A percentile compares a stretch with the other conserved stretches of the same genome.
Conservation (phyloP, 495 filamentous ascomycete species). For the Penicillium diatomitis region DNA sequence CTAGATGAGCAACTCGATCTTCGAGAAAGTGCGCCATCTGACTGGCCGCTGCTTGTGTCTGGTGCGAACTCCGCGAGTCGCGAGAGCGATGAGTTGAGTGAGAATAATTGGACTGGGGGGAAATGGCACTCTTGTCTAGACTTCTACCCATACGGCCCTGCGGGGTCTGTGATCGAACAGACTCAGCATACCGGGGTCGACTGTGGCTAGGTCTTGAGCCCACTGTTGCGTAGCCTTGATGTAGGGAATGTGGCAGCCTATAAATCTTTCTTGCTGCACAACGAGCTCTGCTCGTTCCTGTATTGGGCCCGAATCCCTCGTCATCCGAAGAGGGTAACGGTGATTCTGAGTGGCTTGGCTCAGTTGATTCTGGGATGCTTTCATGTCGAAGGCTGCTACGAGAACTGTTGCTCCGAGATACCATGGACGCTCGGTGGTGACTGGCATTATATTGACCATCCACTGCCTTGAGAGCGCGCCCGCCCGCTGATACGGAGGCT, state of each 20-base stretch:
- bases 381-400: slow-evolving; percentile 20
- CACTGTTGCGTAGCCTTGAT: slow-evolving; percentile 9
- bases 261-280: slow-evolving; percentile 5
- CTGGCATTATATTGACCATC: slow-evolving; percentile 4
- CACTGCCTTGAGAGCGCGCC: not conserved
- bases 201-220: slow-evolving; percentile 4
- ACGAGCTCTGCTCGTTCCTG: slow-evolving; percentile 1
- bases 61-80: slow-evolving; percentile 15
- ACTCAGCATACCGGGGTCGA: slow-evolving; percentile 4
- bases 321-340: slow-evolving; percentile 38
- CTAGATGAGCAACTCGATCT: slow-evolving; percentile 31
- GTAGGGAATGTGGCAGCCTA: slow-evolving; percentile 1
- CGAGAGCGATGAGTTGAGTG: slow-evolving; percentile 15
- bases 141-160: slow-evolving; percentile 14
- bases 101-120: slow-evolving; percentile 18
- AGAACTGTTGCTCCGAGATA: slow-evolving; percentile 23
- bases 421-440: slow-evolving; percentile 9
- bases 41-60: slow-evolving; percentile 1
- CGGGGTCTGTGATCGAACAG: slow-evolving; percentile 17
- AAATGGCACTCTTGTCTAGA: slow-evolving; percentile 16
- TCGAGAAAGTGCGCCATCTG: slow-evolving; percentile 19
- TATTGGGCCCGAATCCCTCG: slow-evolving; percentile 20
- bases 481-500: slow-evolving; percentile 2
- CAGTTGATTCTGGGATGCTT: slow-evolving; percentile 14
- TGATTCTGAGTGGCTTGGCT: slow-evolving; percentile 17